Conservation (phyloP, 805 yeast genomes). For the Barnettozyma salicaria region DNA sequence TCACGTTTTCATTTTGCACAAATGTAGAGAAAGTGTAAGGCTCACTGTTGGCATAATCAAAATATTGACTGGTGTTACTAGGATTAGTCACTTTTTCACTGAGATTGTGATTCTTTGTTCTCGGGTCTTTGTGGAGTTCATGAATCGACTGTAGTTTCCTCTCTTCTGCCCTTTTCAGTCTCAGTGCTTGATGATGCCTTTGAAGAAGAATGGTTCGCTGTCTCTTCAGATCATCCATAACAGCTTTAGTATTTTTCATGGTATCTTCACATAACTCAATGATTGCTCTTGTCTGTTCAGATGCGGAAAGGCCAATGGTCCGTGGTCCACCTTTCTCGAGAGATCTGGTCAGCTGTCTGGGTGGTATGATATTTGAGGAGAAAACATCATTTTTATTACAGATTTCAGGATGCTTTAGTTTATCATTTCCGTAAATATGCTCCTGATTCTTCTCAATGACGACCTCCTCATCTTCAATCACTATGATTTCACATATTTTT, state of each 20-base stretch:
- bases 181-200: constrained; percentile 12
- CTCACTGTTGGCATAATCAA: constrained; percentile 18
- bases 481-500: constrained; percentile 18
- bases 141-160: constrained; percentile 11
- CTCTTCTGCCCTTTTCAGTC: constrained; percentile 13
- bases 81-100: not conserved
- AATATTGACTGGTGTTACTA: constrained; percentile 12
- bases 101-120: not conserved
- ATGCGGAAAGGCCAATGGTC: no score
- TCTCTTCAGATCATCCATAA: constrained; percentile 22
- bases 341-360: no score
- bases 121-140: constrained; percentile 11
- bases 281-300: constrained; percentile 8
- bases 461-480: constrained; percentile 21
- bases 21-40: constrained; percentile 18
- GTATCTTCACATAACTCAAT: constrained; percentile 24
- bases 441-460: not conserved
- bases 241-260: constrained; percentile 17
- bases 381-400: no score
- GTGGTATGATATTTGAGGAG: no score
- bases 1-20: constrained; percentile 7
- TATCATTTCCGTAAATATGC: not conserved
- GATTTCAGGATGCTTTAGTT: no score
- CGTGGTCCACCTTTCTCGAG: no score
- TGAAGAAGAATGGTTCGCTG: constrained; percentile 20